Percentiles rank a stretch among this genome's conserved stretches.
phyloP scores from a whole-genome alignment of 352 stramenopile genomes.

The Phytophthora cactorum region DNA sequence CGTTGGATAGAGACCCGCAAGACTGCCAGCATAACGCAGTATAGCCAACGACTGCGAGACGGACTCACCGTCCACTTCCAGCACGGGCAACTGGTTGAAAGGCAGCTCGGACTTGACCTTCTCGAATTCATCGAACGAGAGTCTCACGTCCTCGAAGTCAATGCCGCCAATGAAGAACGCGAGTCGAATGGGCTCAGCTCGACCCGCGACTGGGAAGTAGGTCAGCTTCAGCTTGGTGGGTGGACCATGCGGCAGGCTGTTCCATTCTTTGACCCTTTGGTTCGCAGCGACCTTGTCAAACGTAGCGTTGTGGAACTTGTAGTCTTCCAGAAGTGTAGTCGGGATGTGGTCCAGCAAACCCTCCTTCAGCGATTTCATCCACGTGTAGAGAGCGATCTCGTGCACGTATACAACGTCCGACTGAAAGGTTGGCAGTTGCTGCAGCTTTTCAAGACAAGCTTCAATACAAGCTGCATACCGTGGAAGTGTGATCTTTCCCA shows the following conservation, averaged over 20 bases:
- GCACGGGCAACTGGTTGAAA: conserved; percentile 51
- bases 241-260: conserved; percentile 22
- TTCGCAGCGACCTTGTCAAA: conserved; percentile 39
- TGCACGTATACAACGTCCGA: conserved; percentile 40
- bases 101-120: conserved; percentile 44
- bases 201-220: conserved; percentile 52
- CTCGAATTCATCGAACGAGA: conserved; percentile 43
- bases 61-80: conserved; percentile 52
- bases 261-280: conserved; percentile 42
- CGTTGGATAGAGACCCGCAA: conserved; percentile 49
- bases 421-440: conserved; percentile 41
- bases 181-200: conserved; percentile 57
- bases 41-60: conserved; percentile 56
- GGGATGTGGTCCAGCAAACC: conserved; percentile 51
- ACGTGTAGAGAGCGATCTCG: conserved; percentile 42
- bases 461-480: conserved; percentile 38
- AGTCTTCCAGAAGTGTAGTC: conserved; percentile 34
- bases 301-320: conserved; percentile 31
- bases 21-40: conserved; percentile 62
- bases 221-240: conserved; percentile 48
- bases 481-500: conserved; percentile 36
- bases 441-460: conserved; percentile 38
- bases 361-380: conserved; percentile 29
- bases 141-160: conserved; percentile 50
- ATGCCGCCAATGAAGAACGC: conserved; percentile 54